Evolutionary conservation across 2,329 filamentous ascomycete genomes (phyloP), one percentile per base, ranked within the genome.

Genomic region (Aspergillus fischeri): DNA sequence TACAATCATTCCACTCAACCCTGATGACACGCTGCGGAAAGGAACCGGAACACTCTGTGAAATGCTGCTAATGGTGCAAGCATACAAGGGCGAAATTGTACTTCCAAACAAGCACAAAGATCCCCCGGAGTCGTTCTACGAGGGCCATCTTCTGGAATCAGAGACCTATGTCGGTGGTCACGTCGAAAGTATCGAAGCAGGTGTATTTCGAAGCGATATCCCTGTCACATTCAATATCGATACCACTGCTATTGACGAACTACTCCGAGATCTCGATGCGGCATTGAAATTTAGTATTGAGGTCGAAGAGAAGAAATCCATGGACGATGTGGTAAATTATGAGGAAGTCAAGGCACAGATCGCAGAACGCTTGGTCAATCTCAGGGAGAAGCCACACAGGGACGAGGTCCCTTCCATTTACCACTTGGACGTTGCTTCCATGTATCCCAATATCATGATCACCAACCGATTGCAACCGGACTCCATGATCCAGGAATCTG

Each of bases 381-480:
- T 99, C 53, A 95, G 90, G 72, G 81, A 87, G 52, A 94, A 88
- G 0, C 93, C 94, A 0, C 92, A 95, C 67, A 84, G 94, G 61
- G 86, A 81, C 65, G 94, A 99, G 73, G 81, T 86, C 47, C 94
- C 94, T 4, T 83, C 95, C 32, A 99, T 99, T 63, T 99, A 99
- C 76, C 94, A 99, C 81, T 80, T 99, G 77, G 94, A 99, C 70
- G 95, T 99, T 57, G 94, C 94, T 20, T 97, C 94, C 58, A 99
- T 99, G 94, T 99, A 99, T 72, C 94, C 94, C 9, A 99, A 47
- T 75, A 99, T 99, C 73, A 99, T 99, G 95, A 99, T 95, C 1
- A 99, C 94, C 1, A 99, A 99, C 74, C 89, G 94, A 73, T 77
- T 99, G 49, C 94, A 99, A 66, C 94, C 94, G 0, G 94, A 99